Base-by-base conservation (phyloP, 208 protist species). In the Trypanosoma rangeli region DNA sequence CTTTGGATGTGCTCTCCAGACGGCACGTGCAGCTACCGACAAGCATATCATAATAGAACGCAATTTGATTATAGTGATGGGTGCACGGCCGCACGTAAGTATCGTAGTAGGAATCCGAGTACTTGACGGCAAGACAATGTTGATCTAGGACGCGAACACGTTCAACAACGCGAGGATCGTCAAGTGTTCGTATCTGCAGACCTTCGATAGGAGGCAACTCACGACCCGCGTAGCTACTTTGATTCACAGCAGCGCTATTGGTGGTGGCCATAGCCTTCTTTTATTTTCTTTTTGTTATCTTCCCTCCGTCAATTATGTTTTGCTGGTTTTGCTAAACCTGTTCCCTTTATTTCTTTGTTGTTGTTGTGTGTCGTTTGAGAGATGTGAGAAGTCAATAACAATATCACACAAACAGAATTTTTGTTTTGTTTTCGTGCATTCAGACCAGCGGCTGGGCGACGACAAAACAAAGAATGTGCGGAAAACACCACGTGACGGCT, bases 1-100 rank as follows among this genome's bases (percentile, higher is more conserved):
- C 75, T 16, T 78, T 77, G 10, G 74, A 74, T 5, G 78, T 82
- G 49, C 52, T 57, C 78, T 98, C 91, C 16, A 97, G 74, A 15
- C 94, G 87, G 70, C 88, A 97, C 15, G 92, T 96, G 52, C 97
- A 87, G 55, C 82, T 87, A 48, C 96, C 96, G 16, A 98, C 85
- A 22, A 98, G 81, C 42, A 96, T 88, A 50, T 97, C 94, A 72
- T 96, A 74, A 70, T 82, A 98, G 66, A 92, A 88, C 46, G 91
- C 91, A 3, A 94, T n/a, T 44, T 88, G 80, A 76, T 90, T 94
- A 60, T 78, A 95, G 26, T 65, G 62, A 63, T 90, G 85, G 57
- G 87, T 62, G 46, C 84, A 82, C 26, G 64, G 53, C 20, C 78
- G 73, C 29, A 94, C 80, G 68, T 93, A 92, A 8, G 66, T 83